Conservation (phyloP, 2,329 filamentous ascomycete species). For the Aspergillus fumigatiaffinis region DNA sequence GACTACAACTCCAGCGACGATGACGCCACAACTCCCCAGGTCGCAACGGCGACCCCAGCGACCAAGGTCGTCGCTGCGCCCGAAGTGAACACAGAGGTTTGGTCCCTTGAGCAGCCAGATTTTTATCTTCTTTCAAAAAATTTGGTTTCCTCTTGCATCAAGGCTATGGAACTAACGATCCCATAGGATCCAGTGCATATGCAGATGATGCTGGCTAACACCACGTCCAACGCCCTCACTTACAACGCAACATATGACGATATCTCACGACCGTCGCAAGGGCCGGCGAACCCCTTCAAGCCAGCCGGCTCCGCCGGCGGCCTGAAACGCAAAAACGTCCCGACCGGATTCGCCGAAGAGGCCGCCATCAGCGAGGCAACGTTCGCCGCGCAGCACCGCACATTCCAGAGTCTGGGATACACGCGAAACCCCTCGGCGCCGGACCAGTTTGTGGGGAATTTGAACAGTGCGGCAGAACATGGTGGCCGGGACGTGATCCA, state of each 20-base stretch:
- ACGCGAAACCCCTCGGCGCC: constrained; percentile 46
- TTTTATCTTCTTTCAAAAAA: neutral
- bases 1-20: constrained; percentile 50
- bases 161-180: constrained; percentile 33
- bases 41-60: constrained; percentile 26
- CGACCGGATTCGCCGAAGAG: constrained; percentile 84
- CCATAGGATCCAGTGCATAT: constrained; percentile 48
- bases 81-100: constrained; percentile 55
- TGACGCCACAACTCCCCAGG: constrained; percentile 29
- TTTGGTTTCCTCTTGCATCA: neutral
- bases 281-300: constrained; percentile 73
- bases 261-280: constrained; percentile 61
- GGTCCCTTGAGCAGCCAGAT: constrained; percentile 33
- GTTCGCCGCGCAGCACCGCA: constrained; percentile 82
- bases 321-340: constrained; percentile 73
- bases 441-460: constrained; percentile 46
- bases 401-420: constrained; percentile 64
- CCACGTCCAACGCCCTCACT: constrained; percentile 47
- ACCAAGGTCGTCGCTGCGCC: constrained; percentile 47
- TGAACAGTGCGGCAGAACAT: constrained; percentile 41
- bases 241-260: constrained; percentile 66
- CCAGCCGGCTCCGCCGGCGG: constrained; percentile 50
- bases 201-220: constrained; percentile 50
- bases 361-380: constrained; percentile 85
- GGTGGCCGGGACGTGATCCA: constrained; percentile 52